A percentile compares a stretch with the other conserved stretches of the same genome.
These are phyloP conservation scores for Sarcodon aspratus DNA, from an alignment of 768 basidiomycete genomes.

Conservation along the genomic window DNA sequence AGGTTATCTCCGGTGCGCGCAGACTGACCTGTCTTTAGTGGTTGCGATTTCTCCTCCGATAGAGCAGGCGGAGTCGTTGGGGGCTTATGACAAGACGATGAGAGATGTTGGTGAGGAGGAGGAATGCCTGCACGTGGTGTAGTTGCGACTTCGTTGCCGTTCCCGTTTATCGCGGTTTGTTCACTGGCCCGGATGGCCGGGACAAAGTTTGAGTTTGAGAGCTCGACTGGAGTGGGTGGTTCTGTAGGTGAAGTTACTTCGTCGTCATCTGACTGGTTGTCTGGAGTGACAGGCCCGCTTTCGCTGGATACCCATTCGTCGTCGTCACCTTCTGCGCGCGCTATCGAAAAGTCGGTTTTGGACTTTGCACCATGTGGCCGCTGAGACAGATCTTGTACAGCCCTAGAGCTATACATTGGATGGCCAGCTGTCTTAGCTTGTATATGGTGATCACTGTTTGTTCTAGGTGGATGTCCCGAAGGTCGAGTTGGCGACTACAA, in stretches of 20 bases:
- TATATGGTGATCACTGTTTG: conserved; percentile 13
- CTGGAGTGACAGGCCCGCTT: conserved; percentile 63
- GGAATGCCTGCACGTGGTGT: conserved; percentile 19
- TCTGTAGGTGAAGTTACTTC: conserved; percentile 16
- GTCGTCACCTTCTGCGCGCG: conserved; percentile 40
- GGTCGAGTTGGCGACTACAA: conserved; percentile 11
- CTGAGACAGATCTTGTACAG: too few species aligned
- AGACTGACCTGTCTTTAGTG: too few species aligned
- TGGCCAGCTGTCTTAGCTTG: conserved; percentile 15
- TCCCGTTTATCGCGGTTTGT: conserved; percentile 5
- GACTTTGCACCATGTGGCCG: conserved; percentile 9
- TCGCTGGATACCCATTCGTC: conserved; percentile 76
- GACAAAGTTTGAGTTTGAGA: conserved; percentile 4
- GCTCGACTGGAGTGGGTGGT: conserved; percentile 3
- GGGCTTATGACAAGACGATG: too few species aligned
- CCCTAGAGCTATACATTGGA: neutral
- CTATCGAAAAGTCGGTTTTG: conserved; percentile 49
- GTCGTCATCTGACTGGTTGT: conserved; percentile 32
- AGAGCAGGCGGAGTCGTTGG: too few species aligned
- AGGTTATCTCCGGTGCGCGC: too few species aligned
- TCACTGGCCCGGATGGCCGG: too few species aligned
- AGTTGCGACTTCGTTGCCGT: conserved; percentile 11
- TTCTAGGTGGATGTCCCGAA: conserved; percentile 12
- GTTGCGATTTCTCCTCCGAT: too few species aligned
- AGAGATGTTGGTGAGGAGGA: conserved; percentile 11